Evolutionary conservation across 139 green algal genomes (phyloP).

Genomic region (Chlamydomonas sp.): DNA sequence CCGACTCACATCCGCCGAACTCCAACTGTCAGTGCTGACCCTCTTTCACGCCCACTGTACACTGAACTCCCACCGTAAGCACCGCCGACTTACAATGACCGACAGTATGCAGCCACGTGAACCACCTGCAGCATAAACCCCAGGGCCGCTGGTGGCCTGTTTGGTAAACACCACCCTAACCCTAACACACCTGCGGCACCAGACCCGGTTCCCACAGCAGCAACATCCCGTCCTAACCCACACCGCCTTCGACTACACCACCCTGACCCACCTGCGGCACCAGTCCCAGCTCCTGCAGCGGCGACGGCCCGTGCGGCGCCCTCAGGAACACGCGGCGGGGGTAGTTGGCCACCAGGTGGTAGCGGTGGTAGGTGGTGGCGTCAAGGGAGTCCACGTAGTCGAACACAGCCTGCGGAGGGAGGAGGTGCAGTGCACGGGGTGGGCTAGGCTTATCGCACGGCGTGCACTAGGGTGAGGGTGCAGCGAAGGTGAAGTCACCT

Average conservation of each 20-base stretch:
- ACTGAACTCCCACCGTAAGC: too few relatives aligned
- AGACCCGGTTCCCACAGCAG: neutral
- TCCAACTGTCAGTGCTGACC: too few relatives aligned
- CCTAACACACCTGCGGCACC: too few relatives aligned
- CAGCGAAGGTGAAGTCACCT: too few relatives aligned
- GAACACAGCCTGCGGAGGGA: conserved; percentile 50
- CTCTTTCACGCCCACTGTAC: too few relatives aligned
- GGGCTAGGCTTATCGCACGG: neutral
- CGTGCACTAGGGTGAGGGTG: too few relatives aligned
- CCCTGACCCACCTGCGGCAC: conserved; percentile 21
- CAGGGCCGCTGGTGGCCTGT: too few relatives aligned
- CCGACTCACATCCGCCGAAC: too few relatives aligned
- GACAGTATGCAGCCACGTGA: too few relatives aligned
- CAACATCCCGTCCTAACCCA: neutral
- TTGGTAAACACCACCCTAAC: too few relatives aligned
- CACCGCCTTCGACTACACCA: neutral
- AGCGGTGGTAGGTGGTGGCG: conserved; percentile 54
- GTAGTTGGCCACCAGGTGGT: conserved; percentile 77
- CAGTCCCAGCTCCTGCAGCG: conserved; percentile 65
- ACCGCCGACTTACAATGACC: too few relatives aligned
- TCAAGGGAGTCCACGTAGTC: conserved; percentile 83
- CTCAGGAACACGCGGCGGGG: conserved; percentile 65
- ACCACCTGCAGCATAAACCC: too few relatives aligned
- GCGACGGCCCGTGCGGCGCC: conserved; percentile 27
- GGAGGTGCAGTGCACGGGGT: neutral